Evolutionary conservation across 352 stramenopile genomes (phyloP), one percentile per base, ranked within the genome.

Genomic region (Sclerospora graminicola): DNA sequence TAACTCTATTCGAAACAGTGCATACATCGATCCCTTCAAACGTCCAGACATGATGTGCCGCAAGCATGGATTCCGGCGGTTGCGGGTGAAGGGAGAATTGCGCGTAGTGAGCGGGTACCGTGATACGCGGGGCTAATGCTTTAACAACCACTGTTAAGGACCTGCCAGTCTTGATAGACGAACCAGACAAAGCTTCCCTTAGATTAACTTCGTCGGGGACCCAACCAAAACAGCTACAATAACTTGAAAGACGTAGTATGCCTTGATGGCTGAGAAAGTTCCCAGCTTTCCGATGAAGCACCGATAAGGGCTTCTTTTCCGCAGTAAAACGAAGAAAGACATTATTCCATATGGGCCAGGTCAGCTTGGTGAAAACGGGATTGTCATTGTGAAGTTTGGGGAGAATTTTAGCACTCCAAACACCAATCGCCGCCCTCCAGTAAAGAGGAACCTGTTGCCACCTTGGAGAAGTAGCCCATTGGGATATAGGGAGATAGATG

Each of bases 331-430:
- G 19, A 41, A 41, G 34, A 29, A 51, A 40, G 0, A 26, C 10
- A 10, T 51, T 51, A 15, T 38, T 39, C 34, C 34, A 51, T 10
- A 37, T 13, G 8, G 27, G 24, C 16, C 34, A 43, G 0, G 34
- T 51, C 10, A 43, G 10, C 2, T 39, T 37, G 9, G 35, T 39
- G 1, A 45, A 16, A 1, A 39, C 34, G 3, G 27, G 34, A 4
- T 51, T 41, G 0, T 19, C 18, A 16, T 29, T 28, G 13, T 33
- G 26, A 27, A 44, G 34, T 13, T 36, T 38, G n/a, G n/a, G n/a
- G n/a, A n/a, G n/a, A n/a, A n/a, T n/a, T n/a, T n/a, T n/a, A n/a
- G n/a, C n/a, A n/a, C 26, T 39, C 26, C 26, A 51, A n/a, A 29
- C 32, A 2, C 34, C 26, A 23, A 44, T 31, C 10, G 23, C 10